Percentiles rank a stretch among this genome's conserved stretches.
These are phyloP conservation scores for Mortierella sp. DNA, from an alignment of 371 early-diverging fungal genomes.

Conservation along the genomic window DNA sequence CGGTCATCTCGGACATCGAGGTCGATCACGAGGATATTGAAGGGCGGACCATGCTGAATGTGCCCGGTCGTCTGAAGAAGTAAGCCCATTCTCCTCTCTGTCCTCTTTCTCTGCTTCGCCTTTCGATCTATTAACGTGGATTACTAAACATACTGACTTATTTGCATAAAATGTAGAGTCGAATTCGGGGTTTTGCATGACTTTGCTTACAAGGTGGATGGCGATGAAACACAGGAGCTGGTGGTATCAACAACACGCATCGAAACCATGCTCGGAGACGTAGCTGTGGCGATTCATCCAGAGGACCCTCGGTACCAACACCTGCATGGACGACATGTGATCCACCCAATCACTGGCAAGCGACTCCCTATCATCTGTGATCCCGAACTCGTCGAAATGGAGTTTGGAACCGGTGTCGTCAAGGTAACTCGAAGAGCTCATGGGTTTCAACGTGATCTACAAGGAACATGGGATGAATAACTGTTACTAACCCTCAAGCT, in stretches of 20 bases:
- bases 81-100: constrained; percentile 3
- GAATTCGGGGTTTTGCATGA: constrained; percentile 85
- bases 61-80: constrained; percentile 52
- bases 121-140: neutral
- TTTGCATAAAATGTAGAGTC: constrained; percentile 65
- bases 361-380: constrained; percentile 92
- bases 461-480: neutral
- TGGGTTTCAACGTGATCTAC: neutral
- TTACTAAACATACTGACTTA: neutral
- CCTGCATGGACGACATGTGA: constrained; percentile 83
- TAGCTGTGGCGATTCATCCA: constrained; percentile 97
- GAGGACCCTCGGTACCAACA: constrained; percentile 88
- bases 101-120: no score
- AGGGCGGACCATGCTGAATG: constrained; percentile 45
- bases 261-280: constrained; percentile 99
- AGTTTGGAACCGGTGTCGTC: constrained; percentile 98
- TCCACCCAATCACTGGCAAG: constrained; percentile 91
- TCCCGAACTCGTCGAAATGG: constrained; percentile 90
- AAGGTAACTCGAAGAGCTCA: constrained; percentile 72
- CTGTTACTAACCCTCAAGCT: neutral
- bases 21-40: constrained; percentile 60
- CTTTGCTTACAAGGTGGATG: constrained; percentile 74
- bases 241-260: constrained; percentile 98
- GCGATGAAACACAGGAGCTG: constrained; percentile 69
- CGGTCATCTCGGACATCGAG: constrained; percentile 97